Conservation (phyloP, 176 grass and related monocot species). For the Saccharum spontaneum region DNA sequence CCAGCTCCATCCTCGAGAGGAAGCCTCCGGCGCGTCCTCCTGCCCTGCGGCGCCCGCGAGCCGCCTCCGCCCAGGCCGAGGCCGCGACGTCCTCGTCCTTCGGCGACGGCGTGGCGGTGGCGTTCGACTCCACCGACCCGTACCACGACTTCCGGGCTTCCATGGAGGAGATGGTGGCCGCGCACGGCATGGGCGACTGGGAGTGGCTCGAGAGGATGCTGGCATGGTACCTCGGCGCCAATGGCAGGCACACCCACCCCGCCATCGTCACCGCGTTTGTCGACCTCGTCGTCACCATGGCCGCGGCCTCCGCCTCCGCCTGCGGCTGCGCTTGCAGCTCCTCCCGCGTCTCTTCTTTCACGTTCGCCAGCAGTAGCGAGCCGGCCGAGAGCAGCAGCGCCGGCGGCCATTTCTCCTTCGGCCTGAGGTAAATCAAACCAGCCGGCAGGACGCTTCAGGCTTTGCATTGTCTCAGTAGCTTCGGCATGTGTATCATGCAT, state of each 20-base stretch:
- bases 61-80: not conserved
- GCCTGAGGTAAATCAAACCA: constrained; percentile 23
- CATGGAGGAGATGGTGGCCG: constrained; percentile 78
- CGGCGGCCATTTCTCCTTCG: constrained; percentile 17
- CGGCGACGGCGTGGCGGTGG: constrained; percentile 50
- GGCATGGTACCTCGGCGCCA: constrained; percentile 68
- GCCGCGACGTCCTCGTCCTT: not conserved
- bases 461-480: not conserved
- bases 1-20: constrained; percentile 75
- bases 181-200: constrained; percentile 61
- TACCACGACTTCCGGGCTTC: constrained; percentile 77
- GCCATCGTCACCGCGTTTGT: constrained; percentile 71
- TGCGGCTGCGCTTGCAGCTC: not conserved
- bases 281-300: constrained; percentile 52
- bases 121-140: constrained; percentile 66
- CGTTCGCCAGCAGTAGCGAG: constrained; percentile 29
- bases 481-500: not conserved
- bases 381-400: constrained; percentile 14
- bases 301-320: not conserved
- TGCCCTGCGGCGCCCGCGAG: not conserved
- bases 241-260: constrained; percentile 55
- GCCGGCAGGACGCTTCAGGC: not conserved
- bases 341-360: constrained; percentile 43
- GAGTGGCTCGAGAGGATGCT: constrained; percentile 84
- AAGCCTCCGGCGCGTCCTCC: not conserved